Evolutionary conservation across 108 stramenopile genomes (phyloP).

Genomic region (Skeletonema menzelii): DNA sequence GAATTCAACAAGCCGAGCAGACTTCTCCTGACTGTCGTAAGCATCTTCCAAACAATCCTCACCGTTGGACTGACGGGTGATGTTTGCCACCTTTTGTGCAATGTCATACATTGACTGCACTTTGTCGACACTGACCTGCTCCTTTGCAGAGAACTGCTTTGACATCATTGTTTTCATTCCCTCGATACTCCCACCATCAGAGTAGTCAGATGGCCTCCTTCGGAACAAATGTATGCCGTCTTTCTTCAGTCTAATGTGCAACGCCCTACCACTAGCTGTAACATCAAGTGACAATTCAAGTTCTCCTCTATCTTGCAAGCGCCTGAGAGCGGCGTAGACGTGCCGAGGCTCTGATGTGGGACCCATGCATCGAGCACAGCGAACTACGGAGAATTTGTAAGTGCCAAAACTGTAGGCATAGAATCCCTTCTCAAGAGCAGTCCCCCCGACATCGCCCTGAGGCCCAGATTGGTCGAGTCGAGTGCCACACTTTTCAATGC

Average conservation of each 20-base stretch:
- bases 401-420: slow-evolving; percentile 71
- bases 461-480: slow-evolving; percentile 30
- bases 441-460: slow-evolving; percentile 34
- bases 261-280: slow-evolving; percentile 47
- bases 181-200: background rate
- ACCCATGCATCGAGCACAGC: slow-evolving; percentile 69
- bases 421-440: slow-evolving; percentile 57
- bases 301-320: slow-evolving; percentile 67
- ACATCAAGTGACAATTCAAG: slow-evolving; percentile 74
- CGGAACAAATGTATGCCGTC: slow-evolving; percentile 51
- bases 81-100: slow-evolving; percentile 50
- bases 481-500: slow-evolving; percentile 55
- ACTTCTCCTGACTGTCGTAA: slow-evolving; percentile 30
- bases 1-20: slow-evolving; percentile 57
- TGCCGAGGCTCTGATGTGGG: slow-evolving; percentile 76
- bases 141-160: slow-evolving; percentile 51
- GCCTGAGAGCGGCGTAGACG: slow-evolving; percentile 83
- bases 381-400: slow-evolving; percentile 70
- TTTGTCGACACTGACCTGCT: slow-evolving; percentile 54
- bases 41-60: slow-evolving; percentile 22
- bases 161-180: slow-evolving; percentile 35
- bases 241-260: slow-evolving; percentile 55
- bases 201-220: background rate
- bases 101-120: slow-evolving; percentile 72
- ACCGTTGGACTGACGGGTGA: background rate